A percentile compares a stretch with the other conserved stretches of the same genome.
Evolutionary conservation across 805 yeast species (phyloP).

Genomic region (Candida sithepensis): DNA sequence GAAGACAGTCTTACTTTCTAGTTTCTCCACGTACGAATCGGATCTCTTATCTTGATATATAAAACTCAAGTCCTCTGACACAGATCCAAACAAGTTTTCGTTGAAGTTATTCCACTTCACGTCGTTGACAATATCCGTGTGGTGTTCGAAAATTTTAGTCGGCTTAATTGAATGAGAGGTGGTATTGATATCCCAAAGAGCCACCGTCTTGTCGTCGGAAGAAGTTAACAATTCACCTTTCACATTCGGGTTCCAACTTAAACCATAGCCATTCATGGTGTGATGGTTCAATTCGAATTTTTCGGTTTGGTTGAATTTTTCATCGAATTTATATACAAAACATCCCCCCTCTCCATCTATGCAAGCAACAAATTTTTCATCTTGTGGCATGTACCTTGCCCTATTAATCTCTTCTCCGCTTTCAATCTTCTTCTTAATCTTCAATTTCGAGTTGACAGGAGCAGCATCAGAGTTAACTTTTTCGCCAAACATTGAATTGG

Average conservation of each 20-base stretch:
- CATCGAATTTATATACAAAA: slow-evolving; percentile 43
- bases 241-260: slow-evolving; percentile 56
- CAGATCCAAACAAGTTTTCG: slow-evolving; percentile 58
- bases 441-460: slow-evolving; percentile 51
- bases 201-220: slow-evolving; percentile 64
- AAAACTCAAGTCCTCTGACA: slow-evolving; percentile 64
- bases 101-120: slow-evolving; percentile 65
- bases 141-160: slow-evolving; percentile 33
- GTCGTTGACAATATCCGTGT: slow-evolving; percentile 66
- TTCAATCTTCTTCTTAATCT: slow-evolving; percentile 55
- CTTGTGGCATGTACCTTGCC: slow-evolving; percentile 67
- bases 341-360: slow-evolving; percentile 66
- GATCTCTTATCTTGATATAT: slow-evolving; percentile 52
- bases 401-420: slow-evolving; percentile 69
- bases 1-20: slow-evolving; percentile 37
- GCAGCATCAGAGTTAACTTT: slow-evolving; percentile 25
- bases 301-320: slow-evolving; percentile 16
- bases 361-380: slow-evolving; percentile 53
- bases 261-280: slow-evolving; percentile 68
- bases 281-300: slow-evolving; percentile 46
- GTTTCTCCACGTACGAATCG: slow-evolving; percentile 20
- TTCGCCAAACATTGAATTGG: slow-evolving; percentile 35
- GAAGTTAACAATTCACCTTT: slow-evolving; percentile 53
- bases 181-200: slow-evolving; percentile 51
- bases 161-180: slow-evolving; percentile 18